phyloP scores from a whole-genome alignment of 768 basidiomycete genomes.

The Heimioporus sp. region DNA sequence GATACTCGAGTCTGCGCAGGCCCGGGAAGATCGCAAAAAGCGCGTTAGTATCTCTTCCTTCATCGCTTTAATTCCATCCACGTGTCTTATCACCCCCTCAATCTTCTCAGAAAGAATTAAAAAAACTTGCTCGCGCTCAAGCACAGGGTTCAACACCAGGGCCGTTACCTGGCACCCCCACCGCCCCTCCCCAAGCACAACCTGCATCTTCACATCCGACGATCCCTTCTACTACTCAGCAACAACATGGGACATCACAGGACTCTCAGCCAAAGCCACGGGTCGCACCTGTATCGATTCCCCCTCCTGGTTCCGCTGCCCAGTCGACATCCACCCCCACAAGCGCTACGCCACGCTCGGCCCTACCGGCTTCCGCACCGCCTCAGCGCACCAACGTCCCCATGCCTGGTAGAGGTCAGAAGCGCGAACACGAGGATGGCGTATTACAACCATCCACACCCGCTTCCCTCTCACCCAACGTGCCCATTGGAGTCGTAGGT shows the following conservation, averaged over 20 bases:
- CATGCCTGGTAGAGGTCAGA: conserved; percentile 28
- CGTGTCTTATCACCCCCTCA: conserved; percentile 8
- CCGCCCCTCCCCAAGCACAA: conserved; percentile 35
- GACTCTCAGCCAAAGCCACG: conserved; percentile 23
- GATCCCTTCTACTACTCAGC: conserved; percentile 20
- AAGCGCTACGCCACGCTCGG: conserved; percentile 30
- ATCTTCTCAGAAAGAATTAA: conserved; percentile 62
- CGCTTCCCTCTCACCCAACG: conserved; percentile 20
- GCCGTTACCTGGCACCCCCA: conserved; percentile 21
- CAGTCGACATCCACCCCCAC: conserved; percentile 33
- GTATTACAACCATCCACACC: conserved; percentile 22
- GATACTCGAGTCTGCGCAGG: conserved; percentile 68
- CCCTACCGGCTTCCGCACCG: conserved; percentile 22
- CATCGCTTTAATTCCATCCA: conserved; percentile 4
- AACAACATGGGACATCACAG: conserved; percentile 17
- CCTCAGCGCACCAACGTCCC: conserved; percentile 20
- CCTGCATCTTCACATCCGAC: conserved; percentile 23
- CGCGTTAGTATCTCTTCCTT: conserved; percentile 47
- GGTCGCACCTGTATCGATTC: conserved; percentile 33
- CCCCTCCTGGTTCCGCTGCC: conserved; percentile 24
- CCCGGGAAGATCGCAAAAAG: conserved; percentile 74
- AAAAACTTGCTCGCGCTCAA: conserved; percentile 60
- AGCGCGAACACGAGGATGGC: conserved; percentile 32
- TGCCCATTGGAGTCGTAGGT: conserved; percentile 36
- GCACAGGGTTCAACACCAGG: conserved; percentile 28